These are phyloP conservation scores for Drechslera avenae DNA, from an alignment of 2,329 filamentous ascomycete species.

Conservation along the genomic window DNA sequence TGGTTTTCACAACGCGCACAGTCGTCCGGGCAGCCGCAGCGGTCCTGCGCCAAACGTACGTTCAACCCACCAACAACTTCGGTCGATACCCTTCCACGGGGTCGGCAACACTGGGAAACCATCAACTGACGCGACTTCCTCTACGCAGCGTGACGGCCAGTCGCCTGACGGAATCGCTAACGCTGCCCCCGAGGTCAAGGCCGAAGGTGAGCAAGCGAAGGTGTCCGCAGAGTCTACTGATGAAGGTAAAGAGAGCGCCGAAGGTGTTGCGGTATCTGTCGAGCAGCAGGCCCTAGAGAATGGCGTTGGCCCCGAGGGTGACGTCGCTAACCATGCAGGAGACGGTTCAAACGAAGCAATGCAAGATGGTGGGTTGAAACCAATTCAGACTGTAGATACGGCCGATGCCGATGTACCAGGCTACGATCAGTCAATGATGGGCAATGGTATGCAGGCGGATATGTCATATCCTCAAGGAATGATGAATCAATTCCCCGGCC, in stretches of 20 bases:
- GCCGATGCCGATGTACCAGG: conserved; percentile 28
- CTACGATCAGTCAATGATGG: conserved; percentile 38
- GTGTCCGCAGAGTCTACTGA: conserved; percentile 29
- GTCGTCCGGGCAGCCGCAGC: conserved; percentile 40
- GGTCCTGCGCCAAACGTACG: conserved; percentile 43
- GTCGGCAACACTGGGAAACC: conserved; percentile 11
- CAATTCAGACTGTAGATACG: conserved; percentile 44
- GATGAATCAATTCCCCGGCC: conserved; percentile 58
- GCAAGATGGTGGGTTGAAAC: conserved; percentile 33
- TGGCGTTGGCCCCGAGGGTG: conserved; percentile 8
- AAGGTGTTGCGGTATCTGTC: conserved; percentile 11
- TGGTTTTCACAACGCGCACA: conserved; percentile 30
- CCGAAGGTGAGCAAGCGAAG: conserved; percentile 35
- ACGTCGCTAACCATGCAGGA: conserved; percentile 27
- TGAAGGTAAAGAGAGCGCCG: conserved; percentile 38
- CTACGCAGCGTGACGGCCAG: conserved; percentile 38
- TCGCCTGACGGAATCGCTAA: conserved; percentile 38
- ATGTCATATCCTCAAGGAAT: conserved; percentile 33
- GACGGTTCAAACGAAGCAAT: conserved; percentile 18
- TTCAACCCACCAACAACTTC: conserved; percentile 31
- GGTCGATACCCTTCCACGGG: conserved; percentile 16
- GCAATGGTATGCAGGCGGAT: conserved; percentile 33
- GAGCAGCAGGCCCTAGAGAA: conserved; percentile 11
- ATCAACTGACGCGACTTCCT: conserved; percentile 33
- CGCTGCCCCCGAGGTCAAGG: conserved; percentile 41